A percentile compares a stretch with the other conserved stretches of the same genome.
These are phyloP conservation scores for Entomortierella chlamydospora DNA, from an alignment of 192 early-diverging fungal species.

Conservation along the genomic window DNA sequence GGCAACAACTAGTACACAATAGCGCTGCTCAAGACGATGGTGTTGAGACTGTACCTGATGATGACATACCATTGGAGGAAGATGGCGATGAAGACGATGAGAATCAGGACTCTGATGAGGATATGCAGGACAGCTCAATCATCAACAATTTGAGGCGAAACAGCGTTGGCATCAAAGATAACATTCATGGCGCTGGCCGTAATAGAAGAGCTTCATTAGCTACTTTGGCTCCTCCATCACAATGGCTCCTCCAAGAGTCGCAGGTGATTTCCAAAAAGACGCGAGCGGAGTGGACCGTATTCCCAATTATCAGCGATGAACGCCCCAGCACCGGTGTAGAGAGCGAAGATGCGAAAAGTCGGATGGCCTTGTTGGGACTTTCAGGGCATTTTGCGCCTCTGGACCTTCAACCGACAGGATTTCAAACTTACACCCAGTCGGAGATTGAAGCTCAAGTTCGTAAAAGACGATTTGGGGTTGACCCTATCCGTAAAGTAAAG, in stretches of 20 bases:
- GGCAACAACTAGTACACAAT: background rate
- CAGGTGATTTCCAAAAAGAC: conserved; percentile 19
- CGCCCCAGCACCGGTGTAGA: background rate
- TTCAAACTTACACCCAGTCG: background rate
- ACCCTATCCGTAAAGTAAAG: conserved; percentile 51
- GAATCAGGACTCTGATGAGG: conserved; percentile 30
- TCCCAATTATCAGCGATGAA: conserved; percentile 35
- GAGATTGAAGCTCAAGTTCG: conserved; percentile 49
- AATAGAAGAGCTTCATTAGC: conserved; percentile 19
- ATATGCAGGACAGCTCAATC: conserved; percentile 16
- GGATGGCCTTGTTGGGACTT: conserved; percentile 14
- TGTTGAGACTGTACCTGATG: conserved; percentile 23
- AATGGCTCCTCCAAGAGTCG: conserved; percentile 39
- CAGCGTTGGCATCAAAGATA: conserved; percentile 9
- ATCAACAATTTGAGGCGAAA: background rate
- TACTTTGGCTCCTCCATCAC: conserved; percentile 5
- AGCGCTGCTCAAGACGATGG: background rate
- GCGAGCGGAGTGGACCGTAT: conserved; percentile 35
- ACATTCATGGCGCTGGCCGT: background rate
- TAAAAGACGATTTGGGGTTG: conserved; percentile 45
- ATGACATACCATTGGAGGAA: conserved; percentile 24
- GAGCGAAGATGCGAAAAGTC: conserved; percentile 3
- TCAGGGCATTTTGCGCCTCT: conserved; percentile 12
- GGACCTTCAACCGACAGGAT: conserved; percentile 14
- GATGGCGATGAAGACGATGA: conserved; percentile 35